Base-by-base conservation (phyloP, 192 early-diverging fungal species). In the Coemansia guatemalensis region DNA sequence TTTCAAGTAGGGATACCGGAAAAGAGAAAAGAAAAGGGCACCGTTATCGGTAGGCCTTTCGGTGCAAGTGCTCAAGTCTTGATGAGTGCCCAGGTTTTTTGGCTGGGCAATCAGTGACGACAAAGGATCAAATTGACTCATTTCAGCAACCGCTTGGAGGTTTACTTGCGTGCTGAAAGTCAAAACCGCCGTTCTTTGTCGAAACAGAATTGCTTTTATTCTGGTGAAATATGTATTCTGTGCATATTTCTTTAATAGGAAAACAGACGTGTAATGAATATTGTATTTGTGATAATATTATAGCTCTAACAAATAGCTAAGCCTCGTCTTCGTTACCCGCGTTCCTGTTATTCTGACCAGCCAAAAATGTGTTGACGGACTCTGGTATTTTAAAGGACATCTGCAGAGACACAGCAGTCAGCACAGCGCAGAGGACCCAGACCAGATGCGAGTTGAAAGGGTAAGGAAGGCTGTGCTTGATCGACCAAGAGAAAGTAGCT, bases 381-480 rank as follows among this genome's bases (percentile, higher is more conserved):
- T 53, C 39, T 5, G 77, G 77, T 11, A 79, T 58, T 8, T 33
- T 53, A 4, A 18, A 24, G 2, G 71, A 60, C 53, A 67, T 11
- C 4, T 56, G 24, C 17, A 55, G 30, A 0, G 77, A 62, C 11
- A 58, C 2, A 2, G 24, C 14, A 0, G 50, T 53, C 18, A 79
- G 27, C 5, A 20, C 22, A 2, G 71, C 67, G 21, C 64, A 59
- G 0, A 79, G 20, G 6, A 61, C 65, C 78, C 78, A 80, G 6
- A 71, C 64, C 20, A 80, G 47, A 30, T 80, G 78, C 48, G 60
- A 52, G 55, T 80, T 65, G 52, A 80, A 58, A 12, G 78, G 72
- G 25, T 68, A 80, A 9, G 65, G 61, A n/a, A 51, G 41, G 7
- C 26, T 26, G 29, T 74, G 72, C 35, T 74, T 80, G 24, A 71